These are phyloP conservation scores for Fraxinus pennsylvanica DNA, from an alignment of 257 asterid genomes.

Conservation along the genomic window DNA sequence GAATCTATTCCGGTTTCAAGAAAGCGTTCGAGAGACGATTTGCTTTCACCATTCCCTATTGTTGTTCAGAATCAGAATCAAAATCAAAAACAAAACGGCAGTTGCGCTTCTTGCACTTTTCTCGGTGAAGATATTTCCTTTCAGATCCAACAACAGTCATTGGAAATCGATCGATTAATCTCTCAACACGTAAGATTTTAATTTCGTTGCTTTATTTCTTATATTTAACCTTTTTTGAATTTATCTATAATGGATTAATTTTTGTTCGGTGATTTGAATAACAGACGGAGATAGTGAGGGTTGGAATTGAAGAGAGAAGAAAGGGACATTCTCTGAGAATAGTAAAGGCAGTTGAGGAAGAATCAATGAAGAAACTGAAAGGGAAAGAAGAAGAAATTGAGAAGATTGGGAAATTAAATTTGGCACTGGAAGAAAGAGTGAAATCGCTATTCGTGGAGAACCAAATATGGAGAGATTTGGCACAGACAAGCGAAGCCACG, in stretches of 20 bases:
- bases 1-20: constrained; percentile 24
- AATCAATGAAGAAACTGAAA: not conserved
- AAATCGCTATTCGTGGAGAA: constrained; percentile 9
- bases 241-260: not conserved
- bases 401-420: constrained; percentile 9
- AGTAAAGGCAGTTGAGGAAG: not conserved
- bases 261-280: not conserved
- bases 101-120: constrained; percentile 30
- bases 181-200: constrained; percentile 30
- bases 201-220: not conserved
- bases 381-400: constrained; percentile 19
- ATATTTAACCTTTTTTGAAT: not conserved
- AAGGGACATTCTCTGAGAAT: constrained; percentile 1
- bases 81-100: not conserved
- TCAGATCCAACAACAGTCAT: constrained; percentile 33
- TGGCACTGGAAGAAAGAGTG: constrained; percentile 13
- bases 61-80: constrained; percentile 20
- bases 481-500: constrained; percentile 20
- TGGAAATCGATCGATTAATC: constrained; percentile 30
- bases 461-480: constrained; percentile 24
- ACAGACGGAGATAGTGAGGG: constrained; percentile 17
- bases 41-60: constrained; percentile 15
- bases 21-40: constrained; percentile 32
- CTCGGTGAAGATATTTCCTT: constrained; percentile 34
- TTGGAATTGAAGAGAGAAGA: constrained; percentile 11